Evolutionary conservation across 805 yeast genomes (phyloP).

Genomic region (Metschnikowia borealis): DNA sequence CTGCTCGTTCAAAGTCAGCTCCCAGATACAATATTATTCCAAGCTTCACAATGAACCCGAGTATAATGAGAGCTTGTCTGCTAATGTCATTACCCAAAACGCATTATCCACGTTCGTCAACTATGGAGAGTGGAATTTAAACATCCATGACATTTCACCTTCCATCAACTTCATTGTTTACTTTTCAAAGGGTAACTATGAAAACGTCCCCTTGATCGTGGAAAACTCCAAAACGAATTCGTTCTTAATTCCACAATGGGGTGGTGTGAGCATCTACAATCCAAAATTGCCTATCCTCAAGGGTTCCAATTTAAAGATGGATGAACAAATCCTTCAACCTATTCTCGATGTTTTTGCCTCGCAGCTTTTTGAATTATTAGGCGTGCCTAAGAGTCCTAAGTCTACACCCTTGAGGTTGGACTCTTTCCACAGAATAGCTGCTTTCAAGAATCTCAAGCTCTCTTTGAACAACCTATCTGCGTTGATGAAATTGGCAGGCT

Average conservation of each 20-base stretch:
- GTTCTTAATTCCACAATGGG: conserved; percentile 86
- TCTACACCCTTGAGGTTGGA: conserved; percentile 65
- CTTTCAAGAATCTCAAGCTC: conserved; percentile 53
- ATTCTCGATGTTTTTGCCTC: conserved; percentile 66
- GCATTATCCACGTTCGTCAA: conserved; percentile 77
- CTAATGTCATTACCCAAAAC: conserved; percentile 38
- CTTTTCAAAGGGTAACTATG: conserved; percentile 47
- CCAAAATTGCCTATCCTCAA: conserved; percentile 22
- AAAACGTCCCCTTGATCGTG: conserved; percentile 47
- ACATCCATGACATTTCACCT: conserved; percentile 57
- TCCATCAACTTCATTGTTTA: conserved; percentile 68
- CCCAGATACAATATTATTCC: conserved; percentile 74
- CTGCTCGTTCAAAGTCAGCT: conserved; percentile 70
- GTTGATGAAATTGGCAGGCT: conserved; percentile 60
- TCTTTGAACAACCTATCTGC: conserved; percentile 72
- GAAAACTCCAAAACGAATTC: conserved; percentile 49
- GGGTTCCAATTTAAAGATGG: conserved; percentile 24
- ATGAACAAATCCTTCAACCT: conserved; percentile 46
- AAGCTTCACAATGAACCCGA: conserved; percentile 27
- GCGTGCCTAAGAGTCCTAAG: conserved; percentile 56
- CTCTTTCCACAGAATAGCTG: conserved; percentile 56
- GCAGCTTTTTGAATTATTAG: conserved; percentile 70
- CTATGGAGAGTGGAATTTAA: conserved; percentile 77
- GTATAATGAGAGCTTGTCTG: conserved; percentile 21
- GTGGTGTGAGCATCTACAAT: conserved; percentile 63